Evolutionary conservation across 2,329 filamentous ascomycete species (phyloP).

Genomic region (Mariannaea sp.): DNA sequence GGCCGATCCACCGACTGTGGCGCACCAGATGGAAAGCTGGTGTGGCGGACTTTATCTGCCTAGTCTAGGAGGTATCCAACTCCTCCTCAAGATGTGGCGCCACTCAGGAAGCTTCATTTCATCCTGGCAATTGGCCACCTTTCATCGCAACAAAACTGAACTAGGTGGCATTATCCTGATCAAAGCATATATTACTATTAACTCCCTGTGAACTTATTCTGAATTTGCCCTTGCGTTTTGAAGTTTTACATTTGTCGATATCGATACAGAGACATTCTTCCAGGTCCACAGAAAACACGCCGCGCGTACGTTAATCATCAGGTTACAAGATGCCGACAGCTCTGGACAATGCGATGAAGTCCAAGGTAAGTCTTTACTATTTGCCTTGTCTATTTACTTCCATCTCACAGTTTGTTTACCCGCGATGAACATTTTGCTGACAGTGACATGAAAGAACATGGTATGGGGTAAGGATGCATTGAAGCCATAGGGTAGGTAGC

Average conservation of each 20-base stretch:
- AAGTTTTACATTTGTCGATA: not conserved
- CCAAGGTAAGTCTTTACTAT: constrained; percentile 26
- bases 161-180: constrained; percentile 4
- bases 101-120: constrained; percentile 13
- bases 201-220: not conserved
- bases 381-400: too few species aligned
- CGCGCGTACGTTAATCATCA: not conserved
- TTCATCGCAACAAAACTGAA: constrained; percentile 15
- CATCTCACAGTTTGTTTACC: not conserved
- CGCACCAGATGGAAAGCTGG: not conserved
- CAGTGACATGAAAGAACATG: constrained; percentile 58
- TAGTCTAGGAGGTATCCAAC: too few species aligned
- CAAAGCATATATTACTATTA: not conserved
- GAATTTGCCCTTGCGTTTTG: not conserved
- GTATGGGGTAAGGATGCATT: constrained; percentile 63
- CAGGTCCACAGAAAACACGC: too few species aligned
- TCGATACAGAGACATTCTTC: too few species aligned
- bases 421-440: constrained; percentile 12
- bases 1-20: constrained; percentile 35
- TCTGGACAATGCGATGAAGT: constrained; percentile 34
- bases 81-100: constrained; percentile 7
- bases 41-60: constrained; percentile 5
- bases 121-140: constrained; percentile 32
- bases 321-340: constrained; percentile 28
- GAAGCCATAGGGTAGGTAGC: constrained; percentile 35